phyloP scores from a whole-genome alignment of 805 yeast species.

The Geotrichum ghanense region DNA sequence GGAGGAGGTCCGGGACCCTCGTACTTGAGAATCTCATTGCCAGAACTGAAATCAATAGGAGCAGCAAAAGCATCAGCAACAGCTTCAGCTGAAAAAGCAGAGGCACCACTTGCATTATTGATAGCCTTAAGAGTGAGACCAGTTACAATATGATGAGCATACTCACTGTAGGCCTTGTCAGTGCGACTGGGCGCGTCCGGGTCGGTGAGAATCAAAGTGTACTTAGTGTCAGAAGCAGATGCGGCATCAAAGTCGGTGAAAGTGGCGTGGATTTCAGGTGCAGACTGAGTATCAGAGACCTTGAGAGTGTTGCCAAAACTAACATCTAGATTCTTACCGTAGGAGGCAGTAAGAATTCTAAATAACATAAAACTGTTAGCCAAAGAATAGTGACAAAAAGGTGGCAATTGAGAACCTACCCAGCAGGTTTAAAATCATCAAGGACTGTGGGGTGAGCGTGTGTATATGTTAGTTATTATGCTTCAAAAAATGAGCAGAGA shows the following conservation, averaged over 20 bases:
- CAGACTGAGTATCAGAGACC: constrained; percentile 53
- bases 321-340: constrained; percentile 49
- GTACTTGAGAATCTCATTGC: constrained; percentile 42
- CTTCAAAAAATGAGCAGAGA: background rate
- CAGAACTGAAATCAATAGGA: constrained; percentile 25
- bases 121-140: constrained; percentile 25
- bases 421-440: constrained; percentile 19
- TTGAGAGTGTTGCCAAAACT: constrained; percentile 67
- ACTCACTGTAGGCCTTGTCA: constrained; percentile 85
- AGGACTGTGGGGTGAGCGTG: constrained; percentile 7
- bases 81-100: constrained; percentile 7
- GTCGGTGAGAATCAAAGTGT: constrained; percentile 73
- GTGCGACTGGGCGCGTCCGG: constrained; percentile 86
- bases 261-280: constrained; percentile 59
- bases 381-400: background rate
- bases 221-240: constrained; percentile 38
- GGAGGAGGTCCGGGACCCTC: constrained; percentile 87
- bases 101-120: constrained; percentile 18
- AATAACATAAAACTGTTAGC: constrained; percentile 22
- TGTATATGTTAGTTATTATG: background rate
- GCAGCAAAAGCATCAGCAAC: constrained; percentile 8
- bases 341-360: constrained; percentile 47
- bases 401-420: constrained; percentile 6
- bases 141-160: constrained; percentile 55
- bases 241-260: constrained; percentile 35